These are phyloP conservation scores for Asterionellopsis glacialis DNA, from an alignment of 108 stramenopile species.

Conservation along the genomic window DNA sequence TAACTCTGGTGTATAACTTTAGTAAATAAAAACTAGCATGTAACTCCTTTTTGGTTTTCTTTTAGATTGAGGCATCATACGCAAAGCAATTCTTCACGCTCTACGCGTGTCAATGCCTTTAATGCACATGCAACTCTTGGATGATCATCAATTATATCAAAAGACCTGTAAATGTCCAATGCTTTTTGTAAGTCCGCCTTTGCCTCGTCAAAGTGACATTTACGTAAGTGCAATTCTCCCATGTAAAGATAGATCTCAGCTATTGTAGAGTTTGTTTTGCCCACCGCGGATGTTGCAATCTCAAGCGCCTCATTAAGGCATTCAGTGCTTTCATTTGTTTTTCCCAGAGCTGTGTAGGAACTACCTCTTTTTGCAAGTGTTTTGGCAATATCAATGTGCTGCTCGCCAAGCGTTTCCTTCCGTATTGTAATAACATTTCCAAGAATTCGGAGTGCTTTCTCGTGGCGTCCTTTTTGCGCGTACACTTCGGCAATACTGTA, in stretches of 20 bases:
- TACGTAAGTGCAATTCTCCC: constrained; percentile 48
- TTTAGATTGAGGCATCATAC: constrained; percentile 17
- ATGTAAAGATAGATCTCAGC: constrained; percentile 45
- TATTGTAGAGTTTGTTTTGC: constrained; percentile 20
- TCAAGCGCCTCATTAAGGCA: constrained; percentile 25
- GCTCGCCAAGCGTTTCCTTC: constrained; percentile 39
- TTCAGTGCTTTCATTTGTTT: constrained; percentile 21
- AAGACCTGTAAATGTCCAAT: constrained; percentile 39
- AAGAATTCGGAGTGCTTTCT: constrained; percentile 51
- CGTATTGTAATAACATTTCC: constrained; percentile 41
- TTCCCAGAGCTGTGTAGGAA: constrained; percentile 26
- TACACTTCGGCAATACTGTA: constrained; percentile 61
- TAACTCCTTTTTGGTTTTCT: not conserved
- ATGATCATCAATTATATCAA: constrained; percentile 48
- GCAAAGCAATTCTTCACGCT: constrained; percentile 52
- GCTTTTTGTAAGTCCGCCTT: constrained; percentile 40
- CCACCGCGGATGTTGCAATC: constrained; percentile 26
- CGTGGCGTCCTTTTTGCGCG: constrained; percentile 39
- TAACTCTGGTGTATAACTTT: no score
- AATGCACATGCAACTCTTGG: constrained; percentile 31
- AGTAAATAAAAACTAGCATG: no score
- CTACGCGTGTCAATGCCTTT: constrained; percentile 34
- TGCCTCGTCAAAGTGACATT: constrained; percentile 63
- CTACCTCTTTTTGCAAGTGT: constrained; percentile 34
- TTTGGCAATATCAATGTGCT: constrained; percentile 36